A percentile compares a stretch with the other conserved stretches of the same genome.
These are phyloP conservation scores for Verticillium isaacii DNA, from an alignment of 2,329 filamentous ascomycete genomes.

Conservation along the genomic window DNA sequence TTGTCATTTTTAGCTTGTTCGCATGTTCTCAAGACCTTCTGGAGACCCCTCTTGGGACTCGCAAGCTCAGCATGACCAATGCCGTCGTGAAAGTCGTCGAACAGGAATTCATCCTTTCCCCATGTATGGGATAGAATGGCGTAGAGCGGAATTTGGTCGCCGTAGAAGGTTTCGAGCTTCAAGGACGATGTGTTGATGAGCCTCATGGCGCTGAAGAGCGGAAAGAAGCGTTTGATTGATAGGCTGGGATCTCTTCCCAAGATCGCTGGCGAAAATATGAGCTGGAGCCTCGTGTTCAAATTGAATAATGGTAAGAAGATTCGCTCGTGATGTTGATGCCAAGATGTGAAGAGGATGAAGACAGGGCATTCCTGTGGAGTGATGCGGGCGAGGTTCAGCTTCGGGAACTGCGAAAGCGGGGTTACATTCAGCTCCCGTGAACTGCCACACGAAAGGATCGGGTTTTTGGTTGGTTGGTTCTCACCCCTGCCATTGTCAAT, in stretches of 20 bases:
- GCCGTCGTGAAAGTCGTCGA: constrained; percentile 11
- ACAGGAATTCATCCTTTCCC: constrained; percentile 20
- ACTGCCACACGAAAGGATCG: too few species aligned
- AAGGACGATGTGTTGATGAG: constrained; percentile 2
- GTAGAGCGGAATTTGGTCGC: constrained; percentile 18
- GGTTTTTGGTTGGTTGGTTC: too few species aligned
- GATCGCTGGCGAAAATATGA: too few species aligned
- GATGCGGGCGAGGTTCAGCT: too few species aligned
- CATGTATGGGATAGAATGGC: constrained; percentile 26
- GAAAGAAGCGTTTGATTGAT: not conserved
- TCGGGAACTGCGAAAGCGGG: too few species aligned
- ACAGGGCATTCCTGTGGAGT: too few species aligned
- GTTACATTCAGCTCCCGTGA: too few species aligned
- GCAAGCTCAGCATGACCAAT: not conserved
- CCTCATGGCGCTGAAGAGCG: not conserved
- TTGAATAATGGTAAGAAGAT: too few species aligned
- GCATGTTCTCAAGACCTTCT: constrained; percentile 9
- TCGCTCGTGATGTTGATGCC: too few species aligned
- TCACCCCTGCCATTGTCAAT: too few species aligned
- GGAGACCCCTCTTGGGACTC: constrained; percentile 4
- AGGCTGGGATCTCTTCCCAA: not conserved
- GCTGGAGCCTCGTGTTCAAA: too few species aligned
- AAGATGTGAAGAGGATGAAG: too few species aligned
- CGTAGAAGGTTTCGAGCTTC: constrained; percentile 1
- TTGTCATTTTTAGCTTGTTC: constrained; percentile 8